phyloP scores from a whole-genome alignment of 2,329 filamentous ascomycete genomes.

The Phaeoacremonium minimum region DNA sequence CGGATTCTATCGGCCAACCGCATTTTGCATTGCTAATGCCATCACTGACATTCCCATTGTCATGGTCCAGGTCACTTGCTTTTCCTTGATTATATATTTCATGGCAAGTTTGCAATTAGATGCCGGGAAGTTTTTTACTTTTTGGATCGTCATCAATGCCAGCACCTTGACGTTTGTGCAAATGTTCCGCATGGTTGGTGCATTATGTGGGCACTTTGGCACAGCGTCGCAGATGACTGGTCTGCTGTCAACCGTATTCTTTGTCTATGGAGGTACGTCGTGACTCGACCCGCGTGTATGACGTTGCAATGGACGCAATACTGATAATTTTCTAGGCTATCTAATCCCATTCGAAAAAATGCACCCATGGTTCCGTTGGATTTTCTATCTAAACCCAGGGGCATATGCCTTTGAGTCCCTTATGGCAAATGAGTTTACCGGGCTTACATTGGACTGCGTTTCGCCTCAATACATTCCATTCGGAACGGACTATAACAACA shows the following conservation, averaged over 20 bases:
- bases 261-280: slow-evolving; percentile 20
- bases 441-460: slow-evolving; percentile 53
- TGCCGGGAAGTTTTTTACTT: slow-evolving; percentile 52
- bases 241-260: slow-evolving; percentile 18
- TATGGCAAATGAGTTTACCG: slow-evolving; percentile 59
- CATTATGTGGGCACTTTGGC: slow-evolving; percentile 48
- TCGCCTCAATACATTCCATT: slow-evolving; percentile 54
- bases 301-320: too few species aligned
- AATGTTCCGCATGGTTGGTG: slow-evolving; percentile 63
- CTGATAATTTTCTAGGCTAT: slow-evolving; percentile 56
- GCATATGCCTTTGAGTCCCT: slow-evolving; percentile 64
- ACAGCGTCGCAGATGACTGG: slow-evolving; percentile 19
- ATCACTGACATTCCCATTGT: slow-evolving; percentile 39
- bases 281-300: too few species aligned
- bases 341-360: slow-evolving; percentile 40
- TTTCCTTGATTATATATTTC: slow-evolving; percentile 34
- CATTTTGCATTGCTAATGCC: slow-evolving; percentile 31
- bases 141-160: slow-evolving; percentile 55
- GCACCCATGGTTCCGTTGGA: slow-evolving; percentile 44
- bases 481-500: slow-evolving; percentile 28
- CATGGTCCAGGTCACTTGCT: slow-evolving; percentile 45
- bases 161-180: slow-evolving; percentile 59
- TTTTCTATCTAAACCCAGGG: slow-evolving; percentile 49
- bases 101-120: slow-evolving; percentile 22
- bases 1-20: slow-evolving; percentile 23